A percentile compares a stretch with the other conserved stretches of the same genome.
Evolutionary conservation across 2,329 filamentous ascomycete genomes (phyloP).

Genomic region (Paraphoma sp.): DNA sequence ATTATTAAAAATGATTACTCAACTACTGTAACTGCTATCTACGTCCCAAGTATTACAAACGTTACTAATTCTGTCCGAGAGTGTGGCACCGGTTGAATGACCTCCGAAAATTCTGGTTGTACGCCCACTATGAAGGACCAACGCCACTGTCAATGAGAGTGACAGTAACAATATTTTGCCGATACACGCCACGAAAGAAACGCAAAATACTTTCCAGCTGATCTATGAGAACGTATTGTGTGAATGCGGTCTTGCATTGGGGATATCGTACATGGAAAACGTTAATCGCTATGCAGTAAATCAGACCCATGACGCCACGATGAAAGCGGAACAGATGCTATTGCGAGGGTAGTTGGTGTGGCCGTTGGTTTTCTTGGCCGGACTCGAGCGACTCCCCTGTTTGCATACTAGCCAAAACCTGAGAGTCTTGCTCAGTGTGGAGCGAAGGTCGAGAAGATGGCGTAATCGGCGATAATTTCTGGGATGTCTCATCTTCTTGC

Average conservation of each 20-base stretch:
- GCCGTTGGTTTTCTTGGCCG: slow-evolving; percentile 6
- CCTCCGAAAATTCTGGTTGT: no score
- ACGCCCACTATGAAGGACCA: no score
- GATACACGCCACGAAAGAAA: no score
- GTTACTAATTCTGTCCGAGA: no score
- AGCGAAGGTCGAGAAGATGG: no score
- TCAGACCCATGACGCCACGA: background rate
- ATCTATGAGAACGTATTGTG: background rate
- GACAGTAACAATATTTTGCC: no score
- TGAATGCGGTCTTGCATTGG: background rate
- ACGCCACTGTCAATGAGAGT: no score
- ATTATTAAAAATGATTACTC: no score
- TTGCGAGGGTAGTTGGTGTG: slow-evolving; percentile 8
- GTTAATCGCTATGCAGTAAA: slow-evolving; percentile 4
- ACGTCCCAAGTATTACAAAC: no score
- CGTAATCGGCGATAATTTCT: no score
- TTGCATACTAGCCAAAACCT: slow-evolving; percentile 4
- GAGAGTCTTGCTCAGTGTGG: background rate
- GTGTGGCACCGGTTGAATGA: no score
- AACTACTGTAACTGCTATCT: no score
- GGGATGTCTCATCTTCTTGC: slow-evolving; percentile 15
- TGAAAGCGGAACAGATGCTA: background rate
- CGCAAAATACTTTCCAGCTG: background rate
- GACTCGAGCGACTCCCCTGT: slow-evolving; percentile 9
- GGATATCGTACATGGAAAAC: background rate